These are phyloP conservation scores for Debaryomyces hansenii DNA, from an alignment of 805 yeast species.

Conservation along the genomic window DNA sequence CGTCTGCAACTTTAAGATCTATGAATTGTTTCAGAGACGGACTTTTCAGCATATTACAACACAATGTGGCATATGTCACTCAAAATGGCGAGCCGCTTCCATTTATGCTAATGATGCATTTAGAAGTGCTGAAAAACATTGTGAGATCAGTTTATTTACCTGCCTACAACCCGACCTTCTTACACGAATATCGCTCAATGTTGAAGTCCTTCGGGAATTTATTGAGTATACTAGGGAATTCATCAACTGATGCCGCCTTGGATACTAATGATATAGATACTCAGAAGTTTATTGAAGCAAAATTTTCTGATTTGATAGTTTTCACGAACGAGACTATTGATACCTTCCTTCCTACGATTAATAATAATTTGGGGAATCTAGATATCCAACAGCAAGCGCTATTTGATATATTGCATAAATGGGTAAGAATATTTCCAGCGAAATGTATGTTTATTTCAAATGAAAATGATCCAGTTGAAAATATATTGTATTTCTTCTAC, in stretches of 20 bases:
- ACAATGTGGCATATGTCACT: conserved; percentile 18
- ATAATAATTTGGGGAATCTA: conserved; percentile 21
- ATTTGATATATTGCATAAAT: conserved; percentile 32
- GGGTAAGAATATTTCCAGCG: conserved; percentile 37
- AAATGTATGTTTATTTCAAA: conserved; percentile 21
- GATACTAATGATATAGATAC: conserved; percentile 7
- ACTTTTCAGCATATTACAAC: conserved; percentile 33
- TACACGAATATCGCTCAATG: conserved; percentile 26
- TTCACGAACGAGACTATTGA: conserved; percentile 25
- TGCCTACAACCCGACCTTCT: conserved; percentile 30
- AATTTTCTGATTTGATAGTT: conserved; percentile 21
- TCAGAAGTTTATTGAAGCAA: conserved; percentile 16
- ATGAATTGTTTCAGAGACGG: conserved; percentile 42
- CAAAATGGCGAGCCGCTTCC: conserved; percentile 13
- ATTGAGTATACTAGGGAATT: background rate
- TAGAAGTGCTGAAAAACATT: conserved; percentile 34
- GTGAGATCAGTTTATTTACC: conserved; percentile 36
- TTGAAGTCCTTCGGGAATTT: conserved; percentile 24
- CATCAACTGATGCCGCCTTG: background rate
- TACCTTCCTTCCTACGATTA: conserved; percentile 27
- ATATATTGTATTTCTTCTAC: conserved; percentile 31
- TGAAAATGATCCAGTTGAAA: conserved; percentile 30
- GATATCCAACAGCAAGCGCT: conserved; percentile 31
- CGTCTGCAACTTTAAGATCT: conserved; percentile 38
- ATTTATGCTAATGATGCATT: conserved; percentile 29